Evolutionary conservation across 345 rosid species (phyloP), one percentile per base, ranked within the genome.

Genomic region (Salix koriyanagi): DNA sequence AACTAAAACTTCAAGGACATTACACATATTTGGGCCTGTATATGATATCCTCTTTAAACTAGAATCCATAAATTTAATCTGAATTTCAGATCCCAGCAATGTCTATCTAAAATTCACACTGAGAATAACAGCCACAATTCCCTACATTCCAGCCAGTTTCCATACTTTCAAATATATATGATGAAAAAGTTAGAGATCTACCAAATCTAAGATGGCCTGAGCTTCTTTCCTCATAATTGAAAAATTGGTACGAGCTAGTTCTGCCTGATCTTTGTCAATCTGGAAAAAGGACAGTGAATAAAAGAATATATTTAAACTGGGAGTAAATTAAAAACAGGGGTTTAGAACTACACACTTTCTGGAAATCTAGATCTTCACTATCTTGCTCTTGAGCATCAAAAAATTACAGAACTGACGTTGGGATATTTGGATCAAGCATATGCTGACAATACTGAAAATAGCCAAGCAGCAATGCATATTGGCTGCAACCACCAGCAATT

Each of bases 381-480:
- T 93, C 98, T 79, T 89, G 90, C 70, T 91, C 97, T 83, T 87
- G 62, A 89, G 91, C 77, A 92, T 77, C 83, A 95, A 84, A 84
- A 84, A 83, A 88, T 74, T 90, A 96, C 77, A 95, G 80, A 84
- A 93, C 88, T 73, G 91, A 79, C 56, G 90, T 86, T 37, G 99
- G 99, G 82, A 95, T 88, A 79, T 90, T 92, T 28, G 91, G 91
- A 81, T 93, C 91, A 85, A 93, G 88, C 81, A 88, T 87, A 83
- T 93, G 99, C 84, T 87, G 92, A 81, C 99, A 93, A 78, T 93
- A 95, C 90, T 95, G 99, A 77, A 95, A 88, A 81, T 95, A 95
- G 84, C 97, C 89, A 70, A 95, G 93, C 56, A 95, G 91, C 90
- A 93, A 79, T 36, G 98, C 97, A 74, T 93, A 95, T 77, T 95